Percentiles rank a stretch among this genome's conserved stretches.
Conservation (phyloP, 2,329 filamentous ascomycete genomes). For the Colletotrichum lupini region DNA sequence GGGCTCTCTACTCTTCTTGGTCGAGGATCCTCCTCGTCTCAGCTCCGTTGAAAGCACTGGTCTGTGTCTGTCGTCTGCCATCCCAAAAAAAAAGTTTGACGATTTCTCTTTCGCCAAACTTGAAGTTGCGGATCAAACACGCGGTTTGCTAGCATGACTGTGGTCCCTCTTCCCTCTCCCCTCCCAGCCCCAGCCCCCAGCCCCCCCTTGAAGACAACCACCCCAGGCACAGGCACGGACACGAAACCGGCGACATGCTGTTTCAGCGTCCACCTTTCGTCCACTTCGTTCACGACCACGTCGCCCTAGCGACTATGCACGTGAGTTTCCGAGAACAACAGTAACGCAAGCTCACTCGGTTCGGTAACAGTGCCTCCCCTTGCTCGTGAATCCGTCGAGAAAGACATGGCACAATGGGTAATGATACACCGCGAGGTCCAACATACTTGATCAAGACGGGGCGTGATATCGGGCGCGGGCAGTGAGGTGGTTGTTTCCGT, state of each 20-base stretch:
- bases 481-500: background rate
- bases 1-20: background rate
- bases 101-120: conserved; percentile 2
- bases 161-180: background rate
- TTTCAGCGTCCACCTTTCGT: conserved; percentile 26
- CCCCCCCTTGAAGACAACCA: background rate
- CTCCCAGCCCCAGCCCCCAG: background rate
- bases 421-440: background rate
- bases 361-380: background rate
- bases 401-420: background rate
- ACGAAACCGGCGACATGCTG: conserved; percentile 34
- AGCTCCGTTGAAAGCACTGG: conserved; percentile 8
- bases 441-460: background rate
- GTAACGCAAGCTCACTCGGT: background rate
- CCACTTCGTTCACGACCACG: conserved; percentile 23
- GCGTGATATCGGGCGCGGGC: background rate
- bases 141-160: conserved; percentile 18
- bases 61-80: conserved; percentile 9
- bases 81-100: conserved; percentile 18
- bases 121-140: conserved; percentile 30
- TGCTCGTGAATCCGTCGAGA: background rate
- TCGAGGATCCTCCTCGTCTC: conserved; percentile 16
- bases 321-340: background rate
- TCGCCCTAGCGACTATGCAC: conserved; percentile 20
- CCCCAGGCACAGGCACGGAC: conserved; percentile 8